Evolutionary conservation across 768 basidiomycete species (phyloP).

Genomic region (Russula dissimulans): DNA sequence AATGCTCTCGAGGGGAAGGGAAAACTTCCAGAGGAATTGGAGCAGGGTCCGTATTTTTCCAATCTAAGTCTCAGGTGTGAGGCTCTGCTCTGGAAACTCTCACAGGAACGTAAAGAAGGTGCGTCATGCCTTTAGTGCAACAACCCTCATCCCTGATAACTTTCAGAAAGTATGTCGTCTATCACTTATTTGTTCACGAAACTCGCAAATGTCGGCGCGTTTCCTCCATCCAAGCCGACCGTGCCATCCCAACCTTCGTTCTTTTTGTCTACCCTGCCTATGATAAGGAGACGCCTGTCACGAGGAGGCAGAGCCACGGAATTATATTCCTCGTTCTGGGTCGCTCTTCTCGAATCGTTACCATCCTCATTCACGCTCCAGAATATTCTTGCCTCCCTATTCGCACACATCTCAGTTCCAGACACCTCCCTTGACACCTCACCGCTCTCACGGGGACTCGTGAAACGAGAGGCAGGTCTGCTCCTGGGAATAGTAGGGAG

Average conservation of each 20-base stretch:
- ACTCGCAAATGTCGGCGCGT: constrained; percentile 58
- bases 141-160: not conserved
- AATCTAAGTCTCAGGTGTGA: constrained; percentile 46
- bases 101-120: constrained; percentile 35
- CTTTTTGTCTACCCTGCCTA: constrained; percentile 43
- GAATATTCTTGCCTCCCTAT: constrained; percentile 50
- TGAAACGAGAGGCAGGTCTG: constrained; percentile 47
- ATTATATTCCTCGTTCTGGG: constrained; percentile 45
- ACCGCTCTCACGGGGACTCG: constrained; percentile 30
- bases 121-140: constrained; percentile 19
- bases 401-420: constrained; percentile 36
- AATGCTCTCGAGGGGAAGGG: constrained; percentile 49
- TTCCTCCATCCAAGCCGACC: constrained; percentile 42
- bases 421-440: constrained; percentile 28
- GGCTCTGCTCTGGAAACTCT: constrained; percentile 38
- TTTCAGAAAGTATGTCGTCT: constrained; percentile 26
- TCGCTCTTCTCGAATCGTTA: constrained; percentile 35
- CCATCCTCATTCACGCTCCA: constrained; percentile 46
- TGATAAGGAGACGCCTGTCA: constrained; percentile 36
- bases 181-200: constrained; percentile 52
- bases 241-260: constrained; percentile 64
- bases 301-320: constrained; percentile 19
- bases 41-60: constrained; percentile 49
- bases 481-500: constrained; percentile 47
- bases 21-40: constrained; percentile 39